A percentile compares a stretch with the other conserved stretches of the same genome.
Evolutionary conservation across 108 stramenopile species (phyloP).

Genomic region (Cylindrotheca fusiformis): DNA sequence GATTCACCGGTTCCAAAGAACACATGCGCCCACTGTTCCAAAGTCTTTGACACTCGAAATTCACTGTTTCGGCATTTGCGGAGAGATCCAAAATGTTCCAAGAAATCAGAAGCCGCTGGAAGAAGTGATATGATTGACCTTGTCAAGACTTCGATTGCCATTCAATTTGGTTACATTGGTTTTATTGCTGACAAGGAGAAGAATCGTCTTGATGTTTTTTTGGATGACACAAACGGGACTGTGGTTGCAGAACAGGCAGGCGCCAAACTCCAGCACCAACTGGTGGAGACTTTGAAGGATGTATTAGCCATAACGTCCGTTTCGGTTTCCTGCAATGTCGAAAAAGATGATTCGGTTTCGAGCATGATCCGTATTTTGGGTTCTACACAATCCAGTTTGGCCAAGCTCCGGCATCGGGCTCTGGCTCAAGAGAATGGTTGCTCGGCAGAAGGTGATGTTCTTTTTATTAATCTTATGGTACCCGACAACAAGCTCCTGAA

Average conservation of each 20-base stretch:
- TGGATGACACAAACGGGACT: neutral
- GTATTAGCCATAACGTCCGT: neutral
- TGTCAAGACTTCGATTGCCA: constrained; percentile 3
- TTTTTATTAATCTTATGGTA: constrained; percentile 8
- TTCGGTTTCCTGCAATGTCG: neutral
- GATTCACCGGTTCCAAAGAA: too few relatives aligned
- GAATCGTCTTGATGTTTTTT: neutral
- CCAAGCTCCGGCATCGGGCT: constrained; percentile 48
- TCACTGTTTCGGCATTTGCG: constrained; percentile 75
- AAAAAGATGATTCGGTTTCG: neutral
- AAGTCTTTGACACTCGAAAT: constrained; percentile 55
- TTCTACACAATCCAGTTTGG: constrained; percentile 43
- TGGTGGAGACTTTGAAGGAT: constrained; percentile 3
- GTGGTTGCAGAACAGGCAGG: constrained; percentile 1
- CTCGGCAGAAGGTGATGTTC: constrained; percentile 31
- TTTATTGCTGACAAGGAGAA: neutral
- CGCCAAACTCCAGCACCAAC: neutral
- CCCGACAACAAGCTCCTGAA: neutral
- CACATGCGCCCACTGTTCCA: constrained; percentile 48
- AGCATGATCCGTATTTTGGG: too few relatives aligned
- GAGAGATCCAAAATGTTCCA: constrained; percentile 5
- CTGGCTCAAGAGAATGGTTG: constrained; percentile 55
- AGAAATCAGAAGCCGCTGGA: neutral
- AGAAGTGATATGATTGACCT: neutral
- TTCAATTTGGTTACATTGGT: constrained; percentile 21